phyloP scores from a whole-genome alignment of 108 stramenopile genomes.

The Discostella stelligeroides region DNA sequence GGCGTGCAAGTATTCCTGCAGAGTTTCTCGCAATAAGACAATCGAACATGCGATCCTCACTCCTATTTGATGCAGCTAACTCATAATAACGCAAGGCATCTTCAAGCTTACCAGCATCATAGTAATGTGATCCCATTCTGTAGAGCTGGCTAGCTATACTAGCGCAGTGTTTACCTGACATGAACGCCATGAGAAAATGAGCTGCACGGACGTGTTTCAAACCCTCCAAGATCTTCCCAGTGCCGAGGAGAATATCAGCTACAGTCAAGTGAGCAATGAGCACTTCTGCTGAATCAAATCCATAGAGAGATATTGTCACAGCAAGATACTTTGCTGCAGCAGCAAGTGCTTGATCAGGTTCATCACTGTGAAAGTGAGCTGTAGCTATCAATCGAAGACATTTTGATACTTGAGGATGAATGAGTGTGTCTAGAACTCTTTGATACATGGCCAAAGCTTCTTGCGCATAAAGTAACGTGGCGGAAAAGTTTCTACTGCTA shows the following conservation, averaged over 20 bases:
- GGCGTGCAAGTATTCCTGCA: conserved; percentile 55
- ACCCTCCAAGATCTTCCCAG: conserved; percentile 50
- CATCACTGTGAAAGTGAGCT: conserved; percentile 79
- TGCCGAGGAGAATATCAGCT: conserved; percentile 60
- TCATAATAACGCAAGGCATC: conserved; percentile 67
- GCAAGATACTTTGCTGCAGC: conserved; percentile 78
- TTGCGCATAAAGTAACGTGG: conserved; percentile 79
- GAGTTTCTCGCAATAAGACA: conserved; percentile 65
- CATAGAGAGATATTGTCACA: conserved; percentile 71
- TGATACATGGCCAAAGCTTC: conserved; percentile 81
- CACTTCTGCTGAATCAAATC: conserved; percentile 79
- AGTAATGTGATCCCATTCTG: conserved; percentile 82
- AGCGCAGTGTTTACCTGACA: conserved; percentile 80
- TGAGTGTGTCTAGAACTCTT: conserved; percentile 72
- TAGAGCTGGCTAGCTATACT: conserved; percentile 80
- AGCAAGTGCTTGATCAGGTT: conserved; percentile 63
- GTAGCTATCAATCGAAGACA: conserved; percentile 72
- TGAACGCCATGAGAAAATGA: conserved; percentile 82
- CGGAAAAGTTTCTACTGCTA: conserved; percentile 51
- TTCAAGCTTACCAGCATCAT: conserved; percentile 49
- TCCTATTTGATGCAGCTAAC: conserved; percentile 49
- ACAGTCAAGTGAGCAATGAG: conserved; percentile 60
- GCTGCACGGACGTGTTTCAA: conserved; percentile 86
- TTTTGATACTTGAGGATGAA: conserved; percentile 74
- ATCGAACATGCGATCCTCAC: conserved; percentile 70